Evolutionary conservation across 192 early-diverging fungal species (phyloP), one percentile per base, ranked within the genome.

Genomic region (Haplosporangium gracile): DNA sequence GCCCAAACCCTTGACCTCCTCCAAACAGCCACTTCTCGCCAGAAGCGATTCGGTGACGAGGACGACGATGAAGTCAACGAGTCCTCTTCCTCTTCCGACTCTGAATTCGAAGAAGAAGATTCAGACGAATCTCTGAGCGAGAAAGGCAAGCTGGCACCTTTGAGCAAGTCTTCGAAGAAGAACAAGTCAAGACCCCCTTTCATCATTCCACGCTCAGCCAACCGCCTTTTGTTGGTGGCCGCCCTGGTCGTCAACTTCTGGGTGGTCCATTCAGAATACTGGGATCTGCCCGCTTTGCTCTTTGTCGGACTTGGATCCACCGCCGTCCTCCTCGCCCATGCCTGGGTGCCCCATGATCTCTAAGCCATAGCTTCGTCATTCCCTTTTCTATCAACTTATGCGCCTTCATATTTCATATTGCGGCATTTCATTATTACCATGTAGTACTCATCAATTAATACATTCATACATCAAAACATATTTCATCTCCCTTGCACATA

Each of bases 21-120:
- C 26, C 60, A 65, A 43, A n/a, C 32, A 15, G 70, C 42, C 11
- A 45, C 42, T 3, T 16, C 71, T 2, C 40, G 43, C 20, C 68
- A 77, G 43, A 77, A 76, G 60, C 55, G 60, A 16, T 34, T 75
- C 22, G 70, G 70, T 39, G 73, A 55, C 36, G 47, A 75, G 26
- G 73, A 75, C 34, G 51, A 75, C 22, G 51, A 75, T 36, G 49
- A 75, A 38, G 20, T 53, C 32, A 38, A 60, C 29, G 60, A 65
- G 29, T 65, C 26, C 10, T 65, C 13, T 4, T 29, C 55, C 55
- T 57, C 22, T 8, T n/a, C 26, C 29, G 29, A 32, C 60, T 15
- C 29, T 15, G 26, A 65, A 9, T 16, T 24, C 10, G 60, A 65
- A 7, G 13, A 2, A 0, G 60, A 65, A 0, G 49, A 51, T 3